Evolutionary conservation across 2,329 filamentous ascomycete species (phyloP).

Genomic region (Pseudopithomyces maydicus): DNA sequence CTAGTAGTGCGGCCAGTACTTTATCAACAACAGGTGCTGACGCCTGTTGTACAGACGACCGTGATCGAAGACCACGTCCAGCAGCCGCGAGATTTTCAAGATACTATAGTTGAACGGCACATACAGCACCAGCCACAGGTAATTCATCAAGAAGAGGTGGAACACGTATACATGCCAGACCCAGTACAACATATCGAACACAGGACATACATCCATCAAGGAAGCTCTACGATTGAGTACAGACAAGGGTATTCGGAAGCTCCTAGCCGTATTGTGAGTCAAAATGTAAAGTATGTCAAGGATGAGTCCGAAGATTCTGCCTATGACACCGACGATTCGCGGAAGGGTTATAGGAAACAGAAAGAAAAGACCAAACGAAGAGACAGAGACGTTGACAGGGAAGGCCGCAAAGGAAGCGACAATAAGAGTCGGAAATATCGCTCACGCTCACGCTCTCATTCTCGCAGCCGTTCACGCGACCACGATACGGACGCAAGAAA

Average conservation of each 20-base stretch:
- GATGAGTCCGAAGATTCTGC: not conserved
- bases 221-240: not conserved
- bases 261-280: not conserved
- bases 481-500: not conserved
- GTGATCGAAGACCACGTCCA: not conserved
- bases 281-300: not conserved
- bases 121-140: not conserved
- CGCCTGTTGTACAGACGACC: not conserved
- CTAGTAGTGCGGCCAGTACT: too few species aligned
- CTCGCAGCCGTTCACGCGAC: not conserved
- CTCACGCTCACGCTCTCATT: not conserved
- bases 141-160: not conserved
- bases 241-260: not conserved
- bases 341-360: not conserved
- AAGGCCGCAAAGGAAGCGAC: too few species aligned
- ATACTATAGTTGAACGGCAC: not conserved
- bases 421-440: not conserved
- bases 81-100: not conserved
- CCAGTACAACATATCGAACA: not conserved
- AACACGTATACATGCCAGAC: not conserved
- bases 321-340: not conserved
- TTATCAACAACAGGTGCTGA: too few species aligned
- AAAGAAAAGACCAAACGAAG: not conserved
- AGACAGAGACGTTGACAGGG: not conserved
- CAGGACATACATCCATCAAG: not conserved